Conservation (phyloP, 2,329 filamentous ascomycete species). For the Trichoderma pleuroti region DNA sequence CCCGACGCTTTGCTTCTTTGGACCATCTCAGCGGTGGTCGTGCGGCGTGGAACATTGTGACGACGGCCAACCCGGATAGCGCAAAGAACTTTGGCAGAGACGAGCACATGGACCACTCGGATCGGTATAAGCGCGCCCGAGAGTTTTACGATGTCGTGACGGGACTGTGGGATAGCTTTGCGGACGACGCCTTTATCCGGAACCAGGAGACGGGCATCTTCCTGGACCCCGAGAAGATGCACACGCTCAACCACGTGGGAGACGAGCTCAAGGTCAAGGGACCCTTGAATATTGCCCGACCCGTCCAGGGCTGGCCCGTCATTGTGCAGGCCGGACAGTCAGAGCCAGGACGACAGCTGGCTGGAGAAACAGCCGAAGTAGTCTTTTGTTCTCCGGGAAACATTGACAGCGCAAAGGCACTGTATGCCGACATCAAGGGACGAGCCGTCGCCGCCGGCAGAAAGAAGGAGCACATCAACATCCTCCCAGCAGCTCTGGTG, state of each 20-base stretch:
- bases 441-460: constrained; percentile 44
- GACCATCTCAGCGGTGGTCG: constrained; percentile 50
- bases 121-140: constrained; percentile 48
- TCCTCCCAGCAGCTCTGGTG: constrained; percentile 50
- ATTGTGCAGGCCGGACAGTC: constrained; percentile 54
- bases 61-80: constrained; percentile 50
- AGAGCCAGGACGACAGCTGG: constrained; percentile 49
- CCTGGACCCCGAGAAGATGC: constrained; percentile 50
- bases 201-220: constrained; percentile 46
- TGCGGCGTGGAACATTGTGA: constrained; percentile 54
- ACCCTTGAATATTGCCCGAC: constrained; percentile 50
- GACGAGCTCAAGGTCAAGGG: constrained; percentile 45
- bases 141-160: constrained; percentile 54
- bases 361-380: constrained; percentile 50
- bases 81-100: constrained; percentile 51
- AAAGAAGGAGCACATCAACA: constrained; percentile 45
- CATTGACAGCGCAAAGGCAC: constrained; percentile 42
- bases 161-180: constrained; percentile 52
- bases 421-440: constrained; percentile 51
- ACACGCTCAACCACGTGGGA: constrained; percentile 45
- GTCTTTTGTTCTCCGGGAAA: constrained; percentile 50
- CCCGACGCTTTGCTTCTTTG: constrained; percentile 50
- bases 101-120: constrained; percentile 46
- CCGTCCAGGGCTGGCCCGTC: constrained; percentile 53
- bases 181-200: constrained; percentile 52